Conservation (phyloP, 1,284 basidiomycete species). For the Malassezia vespertilionis region DNA sequence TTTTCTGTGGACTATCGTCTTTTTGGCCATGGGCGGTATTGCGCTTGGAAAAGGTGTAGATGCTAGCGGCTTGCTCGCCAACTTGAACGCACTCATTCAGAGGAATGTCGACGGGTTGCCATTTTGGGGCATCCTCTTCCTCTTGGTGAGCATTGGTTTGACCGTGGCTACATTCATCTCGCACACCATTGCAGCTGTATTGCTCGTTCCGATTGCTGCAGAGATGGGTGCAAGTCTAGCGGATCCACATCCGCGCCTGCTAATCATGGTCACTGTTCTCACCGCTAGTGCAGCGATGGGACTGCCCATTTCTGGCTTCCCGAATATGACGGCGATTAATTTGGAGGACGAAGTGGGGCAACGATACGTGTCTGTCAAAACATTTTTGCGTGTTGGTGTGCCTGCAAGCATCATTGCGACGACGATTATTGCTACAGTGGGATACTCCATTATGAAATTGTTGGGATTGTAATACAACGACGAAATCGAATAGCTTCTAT, state of each 20-base stretch:
- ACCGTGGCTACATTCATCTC: slow-evolving; percentile 55
- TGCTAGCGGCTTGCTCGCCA: slow-evolving; percentile 68
- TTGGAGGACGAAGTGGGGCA: slow-evolving; percentile 92
- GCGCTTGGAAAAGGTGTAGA: slow-evolving; percentile 87
- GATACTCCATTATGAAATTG: slow-evolving; percentile 38
- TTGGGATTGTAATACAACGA: slow-evolving; percentile 16
- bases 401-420: slow-evolving; percentile 79
- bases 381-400: slow-evolving; percentile 87
- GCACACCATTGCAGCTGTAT: slow-evolving; percentile 69
- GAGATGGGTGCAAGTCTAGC: slow-evolving; percentile 68
- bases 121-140: slow-evolving; percentile 70
- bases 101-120: slow-evolving; percentile 60
- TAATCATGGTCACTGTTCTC: slow-evolving; percentile 59
- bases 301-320: slow-evolving; percentile 93
- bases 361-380: slow-evolving; percentile 52
- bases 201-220: slow-evolving; percentile 88
- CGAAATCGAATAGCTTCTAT: too few species aligned
- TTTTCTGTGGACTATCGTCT: slow-evolving; percentile 46
- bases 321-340: slow-evolving; percentile 60
- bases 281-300: slow-evolving; percentile 96
- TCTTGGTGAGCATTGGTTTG: slow-evolving; percentile 73
- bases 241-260: slow-evolving; percentile 37
- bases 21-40: slow-evolving; percentile 78
- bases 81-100: slow-evolving; percentile 54
- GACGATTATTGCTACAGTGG: slow-evolving; percentile 48